Conservation (phyloP, 129 eudicot species). For the Centella asiatica region DNA sequence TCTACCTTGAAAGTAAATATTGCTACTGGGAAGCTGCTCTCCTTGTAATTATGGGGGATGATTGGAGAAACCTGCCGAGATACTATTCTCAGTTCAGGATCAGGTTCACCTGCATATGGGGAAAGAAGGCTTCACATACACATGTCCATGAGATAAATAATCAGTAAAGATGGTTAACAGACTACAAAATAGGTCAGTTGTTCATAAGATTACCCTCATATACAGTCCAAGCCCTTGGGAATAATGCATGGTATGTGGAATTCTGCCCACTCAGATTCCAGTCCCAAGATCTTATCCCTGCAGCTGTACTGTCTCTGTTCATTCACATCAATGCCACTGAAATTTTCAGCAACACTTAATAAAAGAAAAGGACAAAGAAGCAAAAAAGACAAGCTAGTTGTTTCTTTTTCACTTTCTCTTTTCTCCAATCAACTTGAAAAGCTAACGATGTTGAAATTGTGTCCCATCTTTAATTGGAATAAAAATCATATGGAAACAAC, state of each 20-base stretch:
- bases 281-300: constrained; percentile 58
- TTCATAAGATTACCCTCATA: constrained; percentile 38
- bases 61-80: constrained; percentile 63
- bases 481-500: not conserved
- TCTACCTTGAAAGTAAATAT: constrained; percentile 52
- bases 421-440: not conserved
- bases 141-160: not conserved
- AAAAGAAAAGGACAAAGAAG: not conserved
- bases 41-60: constrained; percentile 61
- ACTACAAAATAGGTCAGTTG: not conserved
- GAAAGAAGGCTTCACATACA: not conserved
- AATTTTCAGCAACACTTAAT: not conserved
- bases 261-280: constrained; percentile 45
- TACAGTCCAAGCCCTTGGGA: constrained; percentile 63
- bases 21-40: constrained; percentile 56
- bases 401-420: not conserved
- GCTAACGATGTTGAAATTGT: not conserved
- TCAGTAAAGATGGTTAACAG: not conserved
- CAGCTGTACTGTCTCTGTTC: constrained; percentile 36
- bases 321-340: constrained; percentile 4
- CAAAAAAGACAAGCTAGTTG: not conserved
- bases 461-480: not conserved
- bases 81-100: constrained; percentile 44
- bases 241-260: constrained; percentile 49
- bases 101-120: constrained; percentile 46